Conservation (phyloP, 2,329 filamentous ascomycete genomes). For the Phaeosphaeriaceae sp. region DNA sequence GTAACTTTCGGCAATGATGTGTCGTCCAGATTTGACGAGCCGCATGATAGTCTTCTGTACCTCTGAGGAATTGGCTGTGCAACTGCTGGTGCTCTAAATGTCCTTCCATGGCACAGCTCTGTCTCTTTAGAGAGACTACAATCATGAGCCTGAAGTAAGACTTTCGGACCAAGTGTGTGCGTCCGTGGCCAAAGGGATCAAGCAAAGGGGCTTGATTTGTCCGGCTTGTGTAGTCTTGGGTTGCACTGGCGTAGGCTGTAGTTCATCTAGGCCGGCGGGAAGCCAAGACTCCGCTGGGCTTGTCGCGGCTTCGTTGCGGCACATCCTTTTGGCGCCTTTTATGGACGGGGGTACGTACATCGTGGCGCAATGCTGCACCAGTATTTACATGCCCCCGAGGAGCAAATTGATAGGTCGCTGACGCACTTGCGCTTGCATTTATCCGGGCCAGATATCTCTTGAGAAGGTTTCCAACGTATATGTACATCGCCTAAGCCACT, state of each 20-base stretch:
- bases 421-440: background rate
- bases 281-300: slow-evolving; percentile 25
- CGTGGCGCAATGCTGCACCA: slow-evolving; percentile 5
- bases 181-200: slow-evolving; percentile 8
- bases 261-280: slow-evolving; percentile 13
- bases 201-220: slow-evolving; percentile 13
- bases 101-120: background rate
- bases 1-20: background rate
- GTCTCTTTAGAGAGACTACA: background rate
- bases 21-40: background rate
- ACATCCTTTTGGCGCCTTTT: slow-evolving; percentile 10
- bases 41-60: background rate
- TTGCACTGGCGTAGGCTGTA: slow-evolving; percentile 8
- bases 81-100: too few species aligned
- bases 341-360: slow-evolving; percentile 2
- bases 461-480: slow-evolving; percentile 7
- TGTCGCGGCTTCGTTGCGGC: slow-evolving; percentile 9
- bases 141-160: background rate
- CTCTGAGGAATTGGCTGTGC: background rate
- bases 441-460: background rate
- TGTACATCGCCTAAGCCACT: slow-evolving; percentile 14
- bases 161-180: background rate
- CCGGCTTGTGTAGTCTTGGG: slow-evolving; percentile 18
- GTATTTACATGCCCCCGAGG: background rate
- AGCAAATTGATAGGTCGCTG: background rate